Evolutionary conservation across 179 eudicot species (phyloP).

Genomic region (Spergularia azorica): DNA sequence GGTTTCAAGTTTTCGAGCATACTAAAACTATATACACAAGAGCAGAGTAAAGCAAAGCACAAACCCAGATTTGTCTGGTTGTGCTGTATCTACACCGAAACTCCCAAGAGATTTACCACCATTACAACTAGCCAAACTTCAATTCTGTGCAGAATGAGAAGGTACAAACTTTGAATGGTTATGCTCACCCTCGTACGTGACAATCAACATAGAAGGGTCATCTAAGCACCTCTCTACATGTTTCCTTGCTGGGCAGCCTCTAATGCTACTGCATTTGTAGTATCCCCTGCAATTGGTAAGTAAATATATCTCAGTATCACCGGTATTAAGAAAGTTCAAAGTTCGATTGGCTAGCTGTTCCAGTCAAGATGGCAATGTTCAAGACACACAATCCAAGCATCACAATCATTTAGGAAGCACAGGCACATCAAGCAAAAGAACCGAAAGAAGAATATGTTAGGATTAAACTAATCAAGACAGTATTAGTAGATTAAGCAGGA

Average conservation of each 20-base stretch:
- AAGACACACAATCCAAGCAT: neutral
- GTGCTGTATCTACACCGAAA: slow-evolving; percentile 16
- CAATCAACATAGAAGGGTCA: slow-evolving; percentile 43
- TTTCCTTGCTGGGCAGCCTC: slow-evolving; percentile 54
- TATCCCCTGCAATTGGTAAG: slow-evolving; percentile 42
- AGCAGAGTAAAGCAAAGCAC: slow-evolving; percentile 17
- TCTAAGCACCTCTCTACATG: slow-evolving; percentile 50
- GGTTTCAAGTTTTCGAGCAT: slow-evolving; percentile 22
- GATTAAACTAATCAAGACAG: neutral
- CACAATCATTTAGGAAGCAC: slow-evolving; percentile 6
- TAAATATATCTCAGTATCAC: neutral
- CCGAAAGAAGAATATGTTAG: neutral
- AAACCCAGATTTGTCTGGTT: slow-evolving; percentile 22
- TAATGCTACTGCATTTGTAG: slow-evolving; percentile 47
- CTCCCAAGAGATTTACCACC: neutral
- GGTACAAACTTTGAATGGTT: slow-evolving; percentile 39
- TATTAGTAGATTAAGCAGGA: neutral
- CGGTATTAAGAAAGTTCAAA: too few species aligned
- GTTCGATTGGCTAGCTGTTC: neutral
- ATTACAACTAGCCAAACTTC: slow-evolving; percentile 14
- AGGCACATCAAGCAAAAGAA: neutral
- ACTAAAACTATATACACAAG: slow-evolving; percentile 22
- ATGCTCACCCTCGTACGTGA: slow-evolving; percentile 53
- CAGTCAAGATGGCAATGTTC: neutral
- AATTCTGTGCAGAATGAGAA: slow-evolving; percentile 39